phyloP scores from a whole-genome alignment of 768 basidiomycete genomes.

The Lactarius hatsudake region DNA sequence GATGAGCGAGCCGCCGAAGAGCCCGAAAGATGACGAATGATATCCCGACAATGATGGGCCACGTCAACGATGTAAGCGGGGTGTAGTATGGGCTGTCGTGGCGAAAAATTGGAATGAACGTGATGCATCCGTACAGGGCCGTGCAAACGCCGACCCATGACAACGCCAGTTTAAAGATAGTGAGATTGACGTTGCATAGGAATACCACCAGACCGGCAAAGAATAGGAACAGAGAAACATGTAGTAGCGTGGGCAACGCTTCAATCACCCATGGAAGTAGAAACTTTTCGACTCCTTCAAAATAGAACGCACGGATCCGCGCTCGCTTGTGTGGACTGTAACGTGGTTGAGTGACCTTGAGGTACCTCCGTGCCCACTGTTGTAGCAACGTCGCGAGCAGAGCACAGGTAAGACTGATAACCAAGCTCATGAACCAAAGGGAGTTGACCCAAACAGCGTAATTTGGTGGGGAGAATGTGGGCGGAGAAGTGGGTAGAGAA shows the following conservation, averaged over 20 bases:
- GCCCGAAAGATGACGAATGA: no score
- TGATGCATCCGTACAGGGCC: background rate
- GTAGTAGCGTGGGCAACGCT: slow-evolving; percentile 11
- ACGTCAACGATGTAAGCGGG: background rate
- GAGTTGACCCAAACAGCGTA: background rate
- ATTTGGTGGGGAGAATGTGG: background rate
- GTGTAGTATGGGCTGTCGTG: no score
- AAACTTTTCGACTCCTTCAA: background rate
- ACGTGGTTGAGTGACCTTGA: background rate
- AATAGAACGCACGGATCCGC: background rate
- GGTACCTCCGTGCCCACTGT: background rate
- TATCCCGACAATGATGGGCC: background rate
- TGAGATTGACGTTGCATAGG: slow-evolving; percentile 11
- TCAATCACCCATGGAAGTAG: background rate
- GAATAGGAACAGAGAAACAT: slow-evolving; percentile 17
- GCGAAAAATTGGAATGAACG: no score
- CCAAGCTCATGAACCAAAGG: slow-evolving; percentile 7
- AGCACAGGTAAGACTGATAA: background rate
- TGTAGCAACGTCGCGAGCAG: background rate
- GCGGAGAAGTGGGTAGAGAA: background rate
- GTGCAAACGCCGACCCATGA: background rate
- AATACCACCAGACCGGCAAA: slow-evolving; percentile 6
- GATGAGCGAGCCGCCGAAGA: no score
- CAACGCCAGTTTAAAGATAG: background rate
- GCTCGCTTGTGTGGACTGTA: background rate